Evolutionary conservation across 2,329 filamentous ascomycete species (phyloP).

Genomic region (Fusarium continuum): DNA sequence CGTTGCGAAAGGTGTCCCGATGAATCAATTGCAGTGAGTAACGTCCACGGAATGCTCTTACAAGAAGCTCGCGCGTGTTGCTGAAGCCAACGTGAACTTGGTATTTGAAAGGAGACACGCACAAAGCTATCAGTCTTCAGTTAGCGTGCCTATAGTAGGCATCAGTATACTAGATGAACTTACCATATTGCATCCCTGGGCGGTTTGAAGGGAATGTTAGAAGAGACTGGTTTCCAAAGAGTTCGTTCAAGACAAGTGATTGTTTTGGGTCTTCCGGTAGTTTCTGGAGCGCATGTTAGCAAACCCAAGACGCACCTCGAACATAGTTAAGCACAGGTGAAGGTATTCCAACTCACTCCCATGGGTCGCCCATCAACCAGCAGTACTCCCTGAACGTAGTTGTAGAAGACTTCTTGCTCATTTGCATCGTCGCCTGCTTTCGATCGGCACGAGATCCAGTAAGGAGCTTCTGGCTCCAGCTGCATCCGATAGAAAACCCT

Average conservation of each 20-base stretch:
- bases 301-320: background rate
- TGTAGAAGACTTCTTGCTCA: slow-evolving; percentile 45
- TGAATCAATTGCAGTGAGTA: slow-evolving; percentile 38
- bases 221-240: slow-evolving; percentile 65
- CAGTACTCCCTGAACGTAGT: slow-evolving; percentile 43
- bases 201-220: slow-evolving; percentile 61
- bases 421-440: background rate
- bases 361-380: slow-evolving; percentile 49
- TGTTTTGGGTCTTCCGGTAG: slow-evolving; percentile 61
- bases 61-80: slow-evolving; percentile 42
- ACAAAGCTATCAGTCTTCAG: slow-evolving; percentile 4
- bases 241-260: slow-evolving; percentile 50
- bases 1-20: slow-evolving; percentile 25
- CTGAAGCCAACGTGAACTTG: slow-evolving; percentile 61
- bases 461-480: background rate
- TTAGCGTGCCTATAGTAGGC: background rate
- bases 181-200: slow-evolving; percentile 62
- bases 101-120: slow-evolving; percentile 44
- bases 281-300: slow-evolving; percentile 44
- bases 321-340: too few relatives aligned
- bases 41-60: slow-evolving; percentile 20
- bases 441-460: slow-evolving; percentile 34
- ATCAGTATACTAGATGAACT: background rate
- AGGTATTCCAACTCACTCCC: slow-evolving; percentile 28
- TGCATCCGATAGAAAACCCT: slow-evolving; percentile 15